Evolutionary conservation across 805 yeast species (phyloP), one percentile per base, ranked within the genome.

Genomic region (Saccharomycopsis amapae): DNA sequence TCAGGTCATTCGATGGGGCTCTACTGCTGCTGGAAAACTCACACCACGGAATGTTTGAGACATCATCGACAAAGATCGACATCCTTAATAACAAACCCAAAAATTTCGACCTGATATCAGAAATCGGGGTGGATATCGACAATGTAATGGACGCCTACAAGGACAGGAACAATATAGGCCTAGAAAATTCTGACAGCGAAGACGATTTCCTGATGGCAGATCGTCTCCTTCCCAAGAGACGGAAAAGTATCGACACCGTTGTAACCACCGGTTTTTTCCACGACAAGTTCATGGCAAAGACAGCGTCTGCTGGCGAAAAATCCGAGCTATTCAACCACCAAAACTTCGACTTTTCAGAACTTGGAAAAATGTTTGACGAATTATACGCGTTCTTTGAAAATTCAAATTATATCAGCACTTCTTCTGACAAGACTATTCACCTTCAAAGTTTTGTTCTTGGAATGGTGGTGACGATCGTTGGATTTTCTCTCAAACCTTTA

Each of bases 191-290:
- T 18, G 15, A 36, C 24, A 17, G 19, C 6, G n/a, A 10, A 9
- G 19, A 17, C 23, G 19, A 36, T 23, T 18, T n/a, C 13, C 15
- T 13, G 26, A 17, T 17, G 10, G 13, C 39, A n/a, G 10, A 13
- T 13, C n/a, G n/a, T n/a, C n/a, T n/a, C n/a, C 10, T 18, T 9
- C 44, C 43, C 4, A 38, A 33, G 5, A 17, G 24, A 3, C 24
- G 48, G 23, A 43, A 30, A 18, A 48, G 48, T 31, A 30, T 48
- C 13, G 48, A 44, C 30, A 48, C 52, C 15, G 41, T 35, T 2
- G 39, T 48, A 6, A 48, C 52, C 5, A 48, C 52, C 4, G 52
- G 52, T 26, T 48, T 35, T 33, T 48, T 48, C 40, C 46, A 37
- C 17, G 38, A 48, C n/a, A 28, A 35, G 20, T 48, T 48, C 25